Evolutionary conservation across 148 eudicot species (phyloP), one percentile per base, ranked within the genome.

Genomic region (Agrostemma githago): DNA sequence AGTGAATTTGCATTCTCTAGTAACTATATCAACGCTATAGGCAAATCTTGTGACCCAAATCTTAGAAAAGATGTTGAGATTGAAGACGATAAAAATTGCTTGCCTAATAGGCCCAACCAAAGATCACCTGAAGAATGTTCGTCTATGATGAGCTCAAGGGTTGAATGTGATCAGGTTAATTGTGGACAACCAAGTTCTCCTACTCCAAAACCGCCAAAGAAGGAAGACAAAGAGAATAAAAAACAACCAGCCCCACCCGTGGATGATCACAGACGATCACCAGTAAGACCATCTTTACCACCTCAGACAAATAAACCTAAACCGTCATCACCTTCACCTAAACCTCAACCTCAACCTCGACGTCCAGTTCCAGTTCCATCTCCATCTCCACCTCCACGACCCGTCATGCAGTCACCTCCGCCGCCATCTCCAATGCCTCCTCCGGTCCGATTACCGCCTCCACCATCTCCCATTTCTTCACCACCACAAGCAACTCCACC

Each of bases 11-110:
- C 76, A 0, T 76, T 80, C 40, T 81, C 88, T 0, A 64, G 67
- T 12, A 89, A 91, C 59, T 91, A 68, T 56, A 87, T 87, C 64
- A 39, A 71, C 65, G 79, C 62, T 0, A 75, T 73, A 73, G 88
- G 77, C 0, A 54, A 67, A 12, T 61, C 43, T 3, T 88, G 92
- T 57, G 67, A 56, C 4, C 44, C 80, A 4, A 51, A 63, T 0
- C 16, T 39, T 0, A 77, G 76, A 2, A 61, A 71, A 20, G 63
- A 72, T 1, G 66, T 75, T 3, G 14, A 38, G 17, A 5, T 86
- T 20, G 80, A 78, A 2, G 79, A 77, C 15, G 11, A 72, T 26
- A 70, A 62, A 11, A 91, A 91, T 71, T 91, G 96, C 19, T 66
- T 91, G 7, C 75, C 81, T 0, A 72, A 69, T 3, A 80, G 62